Evolutionary conservation across 352 stramenopile species (phyloP).

Genomic region (Hyaloperonospora arabidopsidis): DNA sequence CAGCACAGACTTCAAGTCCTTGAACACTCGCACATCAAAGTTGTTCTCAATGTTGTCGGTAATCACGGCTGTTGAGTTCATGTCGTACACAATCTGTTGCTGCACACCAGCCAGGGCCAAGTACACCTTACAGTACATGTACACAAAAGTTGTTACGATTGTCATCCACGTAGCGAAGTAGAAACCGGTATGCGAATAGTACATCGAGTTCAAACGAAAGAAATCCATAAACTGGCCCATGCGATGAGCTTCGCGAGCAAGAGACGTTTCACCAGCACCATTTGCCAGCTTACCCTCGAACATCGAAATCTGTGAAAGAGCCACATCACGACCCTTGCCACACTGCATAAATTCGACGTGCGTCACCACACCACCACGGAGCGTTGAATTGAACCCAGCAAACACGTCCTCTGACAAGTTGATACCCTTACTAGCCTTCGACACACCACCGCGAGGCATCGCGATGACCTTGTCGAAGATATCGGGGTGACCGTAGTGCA

Average conservation of each 20-base stretch:
- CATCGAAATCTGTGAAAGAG: constrained; percentile 73
- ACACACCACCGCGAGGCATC: constrained; percentile 62
- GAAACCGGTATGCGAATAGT: constrained; percentile 78
- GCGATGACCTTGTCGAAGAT: constrained; percentile 76
- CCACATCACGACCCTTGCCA: constrained; percentile 74
- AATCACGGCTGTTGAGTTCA: constrained; percentile 61
- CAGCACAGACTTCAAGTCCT: constrained; percentile 52
- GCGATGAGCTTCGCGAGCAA: constrained; percentile 64
- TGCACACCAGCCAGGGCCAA: constrained; percentile 58
- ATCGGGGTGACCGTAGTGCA: constrained; percentile 81
- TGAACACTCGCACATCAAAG: constrained; percentile 53
- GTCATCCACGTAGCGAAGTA: constrained; percentile 81
- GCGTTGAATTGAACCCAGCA: constrained; percentile 61
- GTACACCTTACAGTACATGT: constrained; percentile 83
- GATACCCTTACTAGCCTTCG: constrained; percentile 72
- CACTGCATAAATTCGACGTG: constrained; percentile 80
- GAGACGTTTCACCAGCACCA: constrained; percentile 58
- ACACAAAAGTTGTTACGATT: constrained; percentile 75
- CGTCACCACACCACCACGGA: constrained; percentile 59
- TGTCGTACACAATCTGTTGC: constrained; percentile 51
- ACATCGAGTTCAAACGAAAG: constrained; percentile 79
- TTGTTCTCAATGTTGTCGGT: constrained; percentile 42
- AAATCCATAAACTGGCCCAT: constrained; percentile 81
- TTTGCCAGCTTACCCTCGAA: constrained; percentile 77
- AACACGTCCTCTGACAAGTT: constrained; percentile 82